Percentiles rank a stretch among this genome's conserved stretches.
Evolutionary conservation across 176 grass and related monocot genomes (phyloP).

Genomic region (Bothriochloa decipiens): DNA sequence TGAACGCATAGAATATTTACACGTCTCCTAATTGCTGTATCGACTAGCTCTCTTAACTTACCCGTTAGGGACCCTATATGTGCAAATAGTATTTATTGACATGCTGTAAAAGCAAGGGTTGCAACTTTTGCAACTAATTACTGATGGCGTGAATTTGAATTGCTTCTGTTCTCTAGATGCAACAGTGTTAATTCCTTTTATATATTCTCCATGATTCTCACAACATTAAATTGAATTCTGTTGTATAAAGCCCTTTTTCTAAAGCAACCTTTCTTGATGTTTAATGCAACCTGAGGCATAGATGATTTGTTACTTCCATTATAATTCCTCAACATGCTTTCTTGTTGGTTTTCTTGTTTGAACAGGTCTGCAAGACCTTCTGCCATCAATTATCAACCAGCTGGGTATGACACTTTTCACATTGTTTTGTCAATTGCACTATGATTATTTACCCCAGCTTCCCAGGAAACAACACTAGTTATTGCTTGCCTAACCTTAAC

Average conservation of each 20-base stretch:
- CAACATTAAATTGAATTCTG: background rate
- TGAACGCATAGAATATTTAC: too few relatives aligned
- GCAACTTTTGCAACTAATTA: background rate
- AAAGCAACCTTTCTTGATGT: background rate
- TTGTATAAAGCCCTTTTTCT: background rate
- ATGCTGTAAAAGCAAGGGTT: background rate
- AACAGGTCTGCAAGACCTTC: constrained; percentile 75
- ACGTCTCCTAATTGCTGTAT: too few relatives aligned
- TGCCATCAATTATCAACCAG: constrained; percentile 82
- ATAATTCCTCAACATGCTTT: background rate
- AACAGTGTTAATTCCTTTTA: background rate
- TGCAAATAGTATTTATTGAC: background rate
- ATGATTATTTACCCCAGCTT: background rate
- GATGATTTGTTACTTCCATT: background rate
- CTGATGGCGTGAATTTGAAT: background rate
- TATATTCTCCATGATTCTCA: background rate
- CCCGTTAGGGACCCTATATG: too few relatives aligned
- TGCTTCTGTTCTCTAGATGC: background rate
- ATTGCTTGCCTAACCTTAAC: background rate
- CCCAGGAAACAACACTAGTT: background rate
- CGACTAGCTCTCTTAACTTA: too few relatives aligned
- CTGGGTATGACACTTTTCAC: constrained; percentile 47
- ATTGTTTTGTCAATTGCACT: background rate
- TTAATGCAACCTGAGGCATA: background rate
- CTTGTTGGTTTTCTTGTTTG: constrained; percentile 22